Evolutionary conservation across 2,329 filamentous ascomycete genomes (phyloP).

Genomic region (Ploettnerulaceae sp.): DNA sequence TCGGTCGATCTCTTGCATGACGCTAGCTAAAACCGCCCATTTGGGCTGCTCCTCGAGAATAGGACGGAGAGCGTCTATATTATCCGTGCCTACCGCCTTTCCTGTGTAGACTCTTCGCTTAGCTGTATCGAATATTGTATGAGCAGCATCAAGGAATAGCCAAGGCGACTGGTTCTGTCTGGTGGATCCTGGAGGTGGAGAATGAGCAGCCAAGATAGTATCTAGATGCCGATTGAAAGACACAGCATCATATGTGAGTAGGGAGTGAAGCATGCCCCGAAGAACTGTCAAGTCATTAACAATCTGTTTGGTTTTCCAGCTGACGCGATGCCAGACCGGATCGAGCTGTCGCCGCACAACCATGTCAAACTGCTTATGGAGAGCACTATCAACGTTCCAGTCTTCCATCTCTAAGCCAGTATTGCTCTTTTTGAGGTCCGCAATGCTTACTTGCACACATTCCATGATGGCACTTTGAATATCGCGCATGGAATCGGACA

Average conservation of each 20-base stretch:
- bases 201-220: conserved; percentile 86
- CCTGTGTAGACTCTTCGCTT: conserved; percentile 82
- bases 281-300: conserved; percentile 83
- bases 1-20: conserved; percentile 87
- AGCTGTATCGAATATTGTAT: conserved; percentile 88
- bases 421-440: conserved; percentile 89
- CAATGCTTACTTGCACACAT: conserved; percentile 91
- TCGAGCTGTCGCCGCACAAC: conserved; percentile 86
- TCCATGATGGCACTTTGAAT: conserved; percentile 95
- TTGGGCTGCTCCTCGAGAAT: conserved; percentile 94
- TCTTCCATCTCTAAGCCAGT: conserved; percentile 90
- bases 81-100: conserved; percentile 41
- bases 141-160: conserved; percentile 91
- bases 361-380: conserved; percentile 88
- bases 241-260: conserved; percentile 84
- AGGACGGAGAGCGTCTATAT: conserved; percentile 53
- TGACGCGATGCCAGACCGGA: conserved; percentile 95
- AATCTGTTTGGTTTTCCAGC: conserved; percentile 91
- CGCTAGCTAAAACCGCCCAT: conserved; percentile 83
- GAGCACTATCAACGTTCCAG: conserved; percentile 89
- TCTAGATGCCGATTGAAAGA: conserved; percentile 91
- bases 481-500: conserved; percentile 89
- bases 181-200: conserved; percentile 80
- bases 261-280: conserved; percentile 71
- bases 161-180: conserved; percentile 89